A percentile compares a stretch with the other conserved stretches of the same genome.
These are phyloP conservation scores for Sporothrix globosa DNA, from an alignment of 2,329 filamentous ascomycete species.

Conservation along the genomic window DNA sequence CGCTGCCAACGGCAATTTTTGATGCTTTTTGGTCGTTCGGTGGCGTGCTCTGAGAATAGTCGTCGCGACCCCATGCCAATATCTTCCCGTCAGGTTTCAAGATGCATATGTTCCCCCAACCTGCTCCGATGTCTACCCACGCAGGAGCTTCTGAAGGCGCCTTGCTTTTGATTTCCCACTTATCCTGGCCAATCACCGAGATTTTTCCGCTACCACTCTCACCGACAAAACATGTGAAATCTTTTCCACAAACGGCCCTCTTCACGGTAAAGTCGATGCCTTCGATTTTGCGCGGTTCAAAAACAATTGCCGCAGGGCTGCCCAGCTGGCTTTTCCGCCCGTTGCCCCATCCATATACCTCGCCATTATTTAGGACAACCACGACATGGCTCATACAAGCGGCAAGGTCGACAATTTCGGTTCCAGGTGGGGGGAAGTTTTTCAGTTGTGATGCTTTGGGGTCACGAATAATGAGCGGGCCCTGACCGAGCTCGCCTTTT, in stretches of 20 bases:
- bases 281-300: conserved; percentile 64
- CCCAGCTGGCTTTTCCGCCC: conserved; percentile 85
- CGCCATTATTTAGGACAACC: conserved; percentile 71
- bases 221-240: conserved; percentile 77
- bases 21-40: conserved; percentile 58
- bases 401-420: conserved; percentile 65
- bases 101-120: conserved; percentile 82
- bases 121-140: conserved; percentile 73
- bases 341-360: conserved; percentile 86
- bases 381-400: conserved; percentile 80
- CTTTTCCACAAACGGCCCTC: conserved; percentile 75
- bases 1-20: conserved; percentile 80
- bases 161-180: conserved; percentile 65
- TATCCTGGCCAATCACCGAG: conserved; percentile 72
- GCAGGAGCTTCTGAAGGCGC: conserved; percentile 57
- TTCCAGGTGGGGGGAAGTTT: conserved; percentile 65
- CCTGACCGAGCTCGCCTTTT: conserved; percentile 74
- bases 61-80: conserved; percentile 78
- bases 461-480: conserved; percentile 55
- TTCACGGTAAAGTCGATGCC: conserved; percentile 63
- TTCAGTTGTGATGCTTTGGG: conserved; percentile 55
- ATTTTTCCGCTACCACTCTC: conserved; percentile 61
- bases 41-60: conserved; percentile 80
- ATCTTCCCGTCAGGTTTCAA: conserved; percentile 64
- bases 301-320: conserved; percentile 55